Evolutionary conservation across 2,329 filamentous ascomycete species (phyloP).

Genomic region (Emmonsia crescens): DNA sequence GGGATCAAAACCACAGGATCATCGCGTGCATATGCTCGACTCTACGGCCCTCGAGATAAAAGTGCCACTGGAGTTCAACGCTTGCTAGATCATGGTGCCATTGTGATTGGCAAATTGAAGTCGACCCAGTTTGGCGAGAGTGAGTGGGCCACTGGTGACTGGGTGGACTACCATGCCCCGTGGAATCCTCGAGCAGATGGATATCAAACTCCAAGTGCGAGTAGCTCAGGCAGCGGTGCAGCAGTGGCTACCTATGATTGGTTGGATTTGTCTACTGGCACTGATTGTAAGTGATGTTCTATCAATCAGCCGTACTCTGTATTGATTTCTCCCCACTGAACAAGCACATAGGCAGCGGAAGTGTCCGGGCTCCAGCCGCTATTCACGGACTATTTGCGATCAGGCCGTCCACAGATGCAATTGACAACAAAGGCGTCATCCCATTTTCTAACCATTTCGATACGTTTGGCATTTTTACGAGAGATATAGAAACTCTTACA

Average conservation of each 20-base stretch:
- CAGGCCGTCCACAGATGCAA: conserved; percentile 17
- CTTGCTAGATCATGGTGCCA: conserved; percentile 50
- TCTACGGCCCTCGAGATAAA: conserved; percentile 37
- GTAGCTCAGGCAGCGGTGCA: conserved; percentile 15
- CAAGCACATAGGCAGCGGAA: conserved; percentile 15
- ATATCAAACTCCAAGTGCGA: conserved; percentile 20
- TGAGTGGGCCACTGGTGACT: conserved; percentile 13
- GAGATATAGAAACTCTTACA: conserved; percentile 15
- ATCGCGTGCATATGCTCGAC: conserved; percentile 42
- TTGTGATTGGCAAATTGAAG: conserved; percentile 29
- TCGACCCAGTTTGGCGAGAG: conserved; percentile 26
- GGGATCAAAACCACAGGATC: conserved; percentile 40
- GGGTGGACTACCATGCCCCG: conserved; percentile 24
- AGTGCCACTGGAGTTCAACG: conserved; percentile 44
- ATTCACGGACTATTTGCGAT: conserved; percentile 22
- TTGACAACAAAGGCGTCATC: conserved; percentile 15
- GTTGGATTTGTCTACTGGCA: conserved; percentile 22
- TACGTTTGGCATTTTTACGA: conserved; percentile 23
- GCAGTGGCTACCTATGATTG: conserved; percentile 25
- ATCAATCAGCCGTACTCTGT: not conserved
- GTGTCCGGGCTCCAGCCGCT: conserved; percentile 19
- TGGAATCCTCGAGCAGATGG: conserved; percentile 31
- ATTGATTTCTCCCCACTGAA: not conserved
- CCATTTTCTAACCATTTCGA: conserved; percentile 22
- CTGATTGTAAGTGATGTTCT: conserved; percentile 14